phyloP scores from a whole-genome alignment of 148 eudicot species.

The Amaranthus hypochondriacus region DNA sequence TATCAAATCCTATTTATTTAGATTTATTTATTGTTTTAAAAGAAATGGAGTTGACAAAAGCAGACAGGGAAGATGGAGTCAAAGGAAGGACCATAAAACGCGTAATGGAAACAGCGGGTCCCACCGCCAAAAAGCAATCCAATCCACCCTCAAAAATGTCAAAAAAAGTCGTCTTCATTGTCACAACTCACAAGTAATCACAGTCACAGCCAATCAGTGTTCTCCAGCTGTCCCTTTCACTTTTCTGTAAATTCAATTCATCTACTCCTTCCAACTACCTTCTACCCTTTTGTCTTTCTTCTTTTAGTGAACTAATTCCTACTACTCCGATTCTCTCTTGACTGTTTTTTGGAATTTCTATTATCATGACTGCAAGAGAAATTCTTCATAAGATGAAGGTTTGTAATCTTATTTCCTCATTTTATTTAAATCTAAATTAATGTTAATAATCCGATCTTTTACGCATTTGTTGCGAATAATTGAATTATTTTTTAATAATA shows the following conservation, averaged over 20 bases:
- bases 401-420: background rate
- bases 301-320: background rate
- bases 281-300: background rate
- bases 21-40: no score
- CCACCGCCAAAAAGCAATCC: background rate
- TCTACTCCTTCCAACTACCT: background rate
- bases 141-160: background rate
- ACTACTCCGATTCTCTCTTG: background rate
- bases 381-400: constrained; percentile 56
- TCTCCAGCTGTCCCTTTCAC: constrained; percentile 15
- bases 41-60: constrained; percentile 13
- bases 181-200: background rate
- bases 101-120: constrained; percentile 13
- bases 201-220: background rate
- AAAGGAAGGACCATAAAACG: constrained; percentile 7
- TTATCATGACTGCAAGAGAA: constrained; percentile 41
- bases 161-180: background rate
- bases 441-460: no score
- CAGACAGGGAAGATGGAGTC: constrained; percentile 4
- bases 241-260: no score
- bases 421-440: no score
- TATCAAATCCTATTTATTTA: no score
- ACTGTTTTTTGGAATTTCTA: background rate
- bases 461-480: no score
- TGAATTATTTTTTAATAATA: no score